Conservation (phyloP, 306 rosid species). For the Arachis stenosperma region DNA sequence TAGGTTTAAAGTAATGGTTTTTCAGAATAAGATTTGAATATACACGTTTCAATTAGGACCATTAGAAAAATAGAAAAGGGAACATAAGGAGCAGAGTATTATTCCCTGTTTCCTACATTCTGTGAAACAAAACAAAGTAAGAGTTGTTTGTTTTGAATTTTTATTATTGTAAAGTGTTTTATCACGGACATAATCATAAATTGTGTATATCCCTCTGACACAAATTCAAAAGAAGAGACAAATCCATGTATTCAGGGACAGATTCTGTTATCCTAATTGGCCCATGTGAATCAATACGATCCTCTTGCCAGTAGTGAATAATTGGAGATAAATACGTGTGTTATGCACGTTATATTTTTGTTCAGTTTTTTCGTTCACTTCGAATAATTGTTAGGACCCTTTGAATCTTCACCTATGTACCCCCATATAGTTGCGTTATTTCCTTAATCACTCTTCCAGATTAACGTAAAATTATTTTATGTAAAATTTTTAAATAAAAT, state of each 20-base stretch:
- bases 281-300: slow-evolving; percentile 13
- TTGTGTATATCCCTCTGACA: slow-evolving; percentile 18
- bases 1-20: no score
- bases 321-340: neutral
- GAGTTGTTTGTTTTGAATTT: slow-evolving; percentile 1
- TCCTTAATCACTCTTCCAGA: no score
- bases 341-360: neutral
- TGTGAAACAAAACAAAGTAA: slow-evolving; percentile 41
- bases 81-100: slow-evolving; percentile 22
- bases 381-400: neutral
- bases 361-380: neutral
- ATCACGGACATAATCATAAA: slow-evolving; percentile 41
- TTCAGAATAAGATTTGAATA: no score
- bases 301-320: neutral
- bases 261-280: slow-evolving; percentile 26
- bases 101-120: slow-evolving; percentile 46
- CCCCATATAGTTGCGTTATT: no score
- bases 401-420: no score
- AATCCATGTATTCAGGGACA: slow-evolving; percentile 18
- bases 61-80: slow-evolving; percentile 21
- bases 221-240: slow-evolving; percentile 42
- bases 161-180: neutral
- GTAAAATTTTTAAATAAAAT: no score
- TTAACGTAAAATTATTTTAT: no score
- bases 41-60: no score